Evolutionary conservation across 2,329 filamentous ascomycete species (phyloP).

Genomic region (Pseudogymnoascus sp.): DNA sequence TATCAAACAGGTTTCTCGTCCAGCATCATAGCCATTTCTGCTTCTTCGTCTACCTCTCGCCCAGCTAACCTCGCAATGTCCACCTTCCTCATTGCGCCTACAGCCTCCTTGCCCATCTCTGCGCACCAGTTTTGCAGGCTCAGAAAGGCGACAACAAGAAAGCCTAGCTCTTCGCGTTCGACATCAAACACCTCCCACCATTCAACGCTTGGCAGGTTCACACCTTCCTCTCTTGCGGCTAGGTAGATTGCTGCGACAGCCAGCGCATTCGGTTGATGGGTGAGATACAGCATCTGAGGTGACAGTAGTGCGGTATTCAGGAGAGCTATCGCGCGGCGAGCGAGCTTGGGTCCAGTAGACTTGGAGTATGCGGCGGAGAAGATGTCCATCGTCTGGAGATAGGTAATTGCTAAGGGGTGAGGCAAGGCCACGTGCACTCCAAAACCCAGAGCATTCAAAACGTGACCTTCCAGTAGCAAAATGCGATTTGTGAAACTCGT

Average conservation of each 20-base stretch:
- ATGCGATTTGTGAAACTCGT: conserved; percentile 55
- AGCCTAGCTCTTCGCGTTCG: conserved; percentile 87
- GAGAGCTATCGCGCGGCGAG: conserved; percentile 61
- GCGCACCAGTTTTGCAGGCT: conserved; percentile 58
- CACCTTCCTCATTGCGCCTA: not conserved
- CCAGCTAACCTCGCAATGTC: not conserved
- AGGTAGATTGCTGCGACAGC: conserved; percentile 86
- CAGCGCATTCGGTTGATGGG: conserved; percentile 78
- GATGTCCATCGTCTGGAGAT: conserved; percentile 80
- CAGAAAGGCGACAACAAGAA: conserved; percentile 76
- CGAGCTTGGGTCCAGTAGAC: conserved; percentile 42
- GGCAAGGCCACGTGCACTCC: conserved; percentile 79
- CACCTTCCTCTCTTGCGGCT: conserved; percentile 67
- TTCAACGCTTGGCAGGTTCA: conserved; percentile 71
- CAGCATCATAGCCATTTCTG: not conserved
- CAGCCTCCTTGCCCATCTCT: not conserved
- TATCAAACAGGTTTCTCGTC: conserved; percentile 7
- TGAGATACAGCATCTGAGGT: conserved; percentile 82
- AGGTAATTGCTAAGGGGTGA: conserved; percentile 80
- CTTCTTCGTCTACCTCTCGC: not conserved
- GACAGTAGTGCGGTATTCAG: conserved; percentile 82
- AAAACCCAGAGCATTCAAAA: conserved; percentile 71
- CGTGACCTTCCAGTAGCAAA: conserved; percentile 65
- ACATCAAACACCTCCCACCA: conserved; percentile 99
- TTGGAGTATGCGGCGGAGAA: conserved; percentile 30